A percentile compares a stretch with the other conserved stretches of the same genome.
Evolutionary conservation across 1,284 basidiomycete genomes (phyloP).

Genomic region (Sphagnurus paluster): DNA sequence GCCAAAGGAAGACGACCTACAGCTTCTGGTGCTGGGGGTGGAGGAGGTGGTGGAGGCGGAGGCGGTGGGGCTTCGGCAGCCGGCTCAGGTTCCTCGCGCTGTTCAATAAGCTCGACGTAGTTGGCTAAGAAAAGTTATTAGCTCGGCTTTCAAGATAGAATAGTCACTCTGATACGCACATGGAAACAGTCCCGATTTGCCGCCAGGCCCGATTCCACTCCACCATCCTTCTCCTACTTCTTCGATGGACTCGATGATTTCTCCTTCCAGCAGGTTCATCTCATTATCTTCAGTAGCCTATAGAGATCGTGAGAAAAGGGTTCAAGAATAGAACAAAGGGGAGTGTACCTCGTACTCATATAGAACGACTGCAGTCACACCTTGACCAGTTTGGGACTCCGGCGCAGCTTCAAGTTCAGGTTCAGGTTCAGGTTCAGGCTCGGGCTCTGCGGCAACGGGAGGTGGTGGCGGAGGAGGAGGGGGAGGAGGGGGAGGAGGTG

Average conservation of each 20-base stretch:
- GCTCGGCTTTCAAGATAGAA: not conserved
- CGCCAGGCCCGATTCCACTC: constrained; percentile 68
- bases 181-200: constrained; percentile 75
- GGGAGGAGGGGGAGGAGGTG: constrained; percentile 30
- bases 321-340: not conserved
- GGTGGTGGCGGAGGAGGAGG: constrained; percentile 45
- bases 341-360: constrained; percentile 74
- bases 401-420: not conserved
- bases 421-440: constrained; percentile 1
- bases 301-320: not conserved
- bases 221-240: constrained; percentile 88
- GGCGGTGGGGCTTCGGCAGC: constrained; percentile 40
- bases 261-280: constrained; percentile 77
- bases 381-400: constrained; percentile 36
- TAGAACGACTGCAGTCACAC: constrained; percentile 63
- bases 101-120: constrained; percentile 76
- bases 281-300: constrained; percentile 86
- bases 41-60: constrained; percentile 46
- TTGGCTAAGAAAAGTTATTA: constrained; percentile 48
- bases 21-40: constrained; percentile 36
- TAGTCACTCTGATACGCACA: constrained; percentile 43
- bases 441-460: constrained; percentile 36
- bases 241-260: constrained; percentile 80
- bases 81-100: constrained; percentile 30
- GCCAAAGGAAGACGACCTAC: constrained; percentile 1